Evolutionary conservation across 768 basidiomycete species (phyloP).

Genomic region (Neoboletus brunneissimus): DNA sequence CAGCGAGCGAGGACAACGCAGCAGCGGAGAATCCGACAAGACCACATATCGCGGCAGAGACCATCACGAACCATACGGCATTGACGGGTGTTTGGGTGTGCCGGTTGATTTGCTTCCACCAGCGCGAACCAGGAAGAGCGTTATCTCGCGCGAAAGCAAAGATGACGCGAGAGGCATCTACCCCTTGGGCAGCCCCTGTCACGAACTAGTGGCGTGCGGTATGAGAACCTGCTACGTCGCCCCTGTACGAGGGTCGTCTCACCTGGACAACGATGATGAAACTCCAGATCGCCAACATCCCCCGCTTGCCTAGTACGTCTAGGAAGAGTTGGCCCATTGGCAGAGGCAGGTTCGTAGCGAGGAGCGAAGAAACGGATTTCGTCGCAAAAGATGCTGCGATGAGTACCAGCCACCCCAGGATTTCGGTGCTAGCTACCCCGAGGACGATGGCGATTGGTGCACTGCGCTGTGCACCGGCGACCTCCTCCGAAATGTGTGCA

Average conservation of each 20-base stretch:
- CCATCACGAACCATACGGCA: conserved; percentile 74
- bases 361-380: conserved; percentile 48
- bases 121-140: conserved; percentile 68
- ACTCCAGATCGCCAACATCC: conserved; percentile 73
- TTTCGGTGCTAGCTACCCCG: conserved; percentile 56
- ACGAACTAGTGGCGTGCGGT: conserved; percentile 45
- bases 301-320: conserved; percentile 59
- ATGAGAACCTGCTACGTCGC: neutral
- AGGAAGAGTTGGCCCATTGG: conserved; percentile 74
- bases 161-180: conserved; percentile 72
- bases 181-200: conserved; percentile 70
- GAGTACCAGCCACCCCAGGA: conserved; percentile 62
- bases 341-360: conserved; percentile 51
- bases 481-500: conserved; percentile 73
- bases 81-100: conserved; percentile 68
- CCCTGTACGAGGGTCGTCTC: neutral
- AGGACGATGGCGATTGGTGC: conserved; percentile 70
- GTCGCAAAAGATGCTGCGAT: conserved; percentile 68
- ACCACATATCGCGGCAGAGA: conserved; percentile 50
- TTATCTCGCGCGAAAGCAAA: conserved; percentile 76
- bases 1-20: conserved; percentile 63
- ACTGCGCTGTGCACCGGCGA: conserved; percentile 57
- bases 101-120: conserved; percentile 62
- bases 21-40: conserved; percentile 63
- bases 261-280: conserved; percentile 65